Percentiles rank a stretch among this genome's conserved stretches.
These are phyloP conservation scores for Cyphellophora attinorum DNA, from an alignment of 2,329 filamentous ascomycete genomes.

Conservation along the genomic window DNA sequence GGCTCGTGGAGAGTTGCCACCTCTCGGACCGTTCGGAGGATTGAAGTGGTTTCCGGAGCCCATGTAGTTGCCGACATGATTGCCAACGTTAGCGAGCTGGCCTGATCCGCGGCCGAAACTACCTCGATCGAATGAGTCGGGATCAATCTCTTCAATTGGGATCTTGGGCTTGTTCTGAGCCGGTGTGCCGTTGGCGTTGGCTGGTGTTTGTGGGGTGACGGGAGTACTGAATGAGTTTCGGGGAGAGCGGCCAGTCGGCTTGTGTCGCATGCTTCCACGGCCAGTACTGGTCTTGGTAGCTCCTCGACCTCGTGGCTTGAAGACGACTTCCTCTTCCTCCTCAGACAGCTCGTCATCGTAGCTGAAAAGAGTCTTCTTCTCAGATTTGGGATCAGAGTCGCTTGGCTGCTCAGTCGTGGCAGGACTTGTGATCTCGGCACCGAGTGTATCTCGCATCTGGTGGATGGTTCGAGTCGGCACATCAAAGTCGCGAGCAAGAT, in stretches of 20 bases:
- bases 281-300: conserved; percentile 6
- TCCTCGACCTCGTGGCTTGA: conserved; percentile 21
- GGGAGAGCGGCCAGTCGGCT: conserved; percentile 8
- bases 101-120: conserved; percentile 18
- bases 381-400: conserved; percentile 11
- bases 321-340: conserved; percentile 39
- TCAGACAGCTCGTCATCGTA: conserved; percentile 37
- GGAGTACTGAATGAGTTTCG: conserved; percentile 13
- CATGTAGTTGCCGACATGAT: conserved; percentile 4
- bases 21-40: conserved; percentile 8
- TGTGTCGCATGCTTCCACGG: conserved; percentile 6
- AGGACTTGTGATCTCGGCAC: conserved; percentile 31
- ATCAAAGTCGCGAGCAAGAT: conserved; percentile 36
- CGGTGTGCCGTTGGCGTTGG: conserved; percentile 5
- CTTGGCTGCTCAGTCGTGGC: conserved; percentile 22
- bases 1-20: conserved; percentile 4
- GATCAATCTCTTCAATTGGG: conserved; percentile 37
- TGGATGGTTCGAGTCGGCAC: conserved; percentile 38
- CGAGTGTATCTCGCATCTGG: conserved; percentile 36
- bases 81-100: conserved; percentile 16
- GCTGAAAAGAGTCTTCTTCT: conserved; percentile 34
- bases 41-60: conserved; percentile 5
- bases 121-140: conserved; percentile 36
- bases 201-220: conserved; percentile 1
- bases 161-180: conserved; percentile 24